A percentile compares a stretch with the other conserved stretches of the same genome.
Conservation (phyloP, 768 basidiomycete species). For the Boletales sp. region DNA sequence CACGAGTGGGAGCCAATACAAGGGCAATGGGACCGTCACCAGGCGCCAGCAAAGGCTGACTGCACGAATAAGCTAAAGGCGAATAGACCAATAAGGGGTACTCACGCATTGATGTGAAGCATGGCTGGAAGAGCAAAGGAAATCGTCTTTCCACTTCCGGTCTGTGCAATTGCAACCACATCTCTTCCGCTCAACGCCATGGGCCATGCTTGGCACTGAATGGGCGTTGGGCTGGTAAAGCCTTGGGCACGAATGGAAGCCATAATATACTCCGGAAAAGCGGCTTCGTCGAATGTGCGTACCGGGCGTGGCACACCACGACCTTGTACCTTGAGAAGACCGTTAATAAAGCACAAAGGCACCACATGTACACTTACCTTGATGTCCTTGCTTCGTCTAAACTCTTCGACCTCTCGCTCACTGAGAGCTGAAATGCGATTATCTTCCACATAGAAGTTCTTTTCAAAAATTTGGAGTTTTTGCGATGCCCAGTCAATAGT, state of each 20-base stretch:
- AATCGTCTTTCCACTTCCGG: conserved; percentile 98
- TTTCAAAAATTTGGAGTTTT: conserved; percentile 85
- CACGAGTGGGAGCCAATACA: conserved; percentile 95
- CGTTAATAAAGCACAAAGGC: neutral
- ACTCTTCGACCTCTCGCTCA: conserved; percentile 88
- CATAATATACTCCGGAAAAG: conserved; percentile 96
- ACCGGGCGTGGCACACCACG: conserved; percentile 86
- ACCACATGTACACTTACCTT: conserved; percentile 46
- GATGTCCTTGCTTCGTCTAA: conserved; percentile 81
- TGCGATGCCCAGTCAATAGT: conserved; percentile 80
- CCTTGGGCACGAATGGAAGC: conserved; percentile 91
- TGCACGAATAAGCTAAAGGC: conserved; percentile 26
- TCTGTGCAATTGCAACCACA: conserved; percentile 95
- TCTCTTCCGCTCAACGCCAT: conserved; percentile 96
- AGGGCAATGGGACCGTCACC: conserved; percentile 98
- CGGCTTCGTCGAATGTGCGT: conserved; percentile 88
- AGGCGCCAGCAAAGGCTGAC: conserved; percentile 87
- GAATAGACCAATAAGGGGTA: conserved; percentile 6
- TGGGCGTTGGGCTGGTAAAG: conserved; percentile 86
- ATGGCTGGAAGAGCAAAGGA: conserved; percentile 98
- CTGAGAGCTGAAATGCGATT: conserved; percentile 71
- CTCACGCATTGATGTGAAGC: conserved; percentile 99
- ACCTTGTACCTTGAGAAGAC: conserved; percentile 69
- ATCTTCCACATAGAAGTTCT: conserved; percentile 96
- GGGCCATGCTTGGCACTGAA: conserved; percentile 99